phyloP scores from a whole-genome alignment of 805 yeast genomes.

The Sugiyamaella smithiae region DNA sequence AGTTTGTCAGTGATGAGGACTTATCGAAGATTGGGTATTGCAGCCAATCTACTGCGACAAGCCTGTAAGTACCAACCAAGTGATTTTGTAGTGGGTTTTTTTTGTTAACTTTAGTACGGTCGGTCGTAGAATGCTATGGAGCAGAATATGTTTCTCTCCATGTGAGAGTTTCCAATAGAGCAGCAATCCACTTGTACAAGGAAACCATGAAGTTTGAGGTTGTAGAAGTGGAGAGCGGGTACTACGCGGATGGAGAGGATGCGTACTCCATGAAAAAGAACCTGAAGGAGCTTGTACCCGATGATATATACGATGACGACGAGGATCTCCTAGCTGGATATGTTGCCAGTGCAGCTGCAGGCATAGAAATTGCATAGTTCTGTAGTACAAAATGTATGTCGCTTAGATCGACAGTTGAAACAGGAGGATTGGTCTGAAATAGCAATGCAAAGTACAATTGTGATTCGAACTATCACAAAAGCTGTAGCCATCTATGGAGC shows the following conservation, averaged over 20 bases:
- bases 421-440: not conserved
- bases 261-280: slow-evolving; percentile 91
- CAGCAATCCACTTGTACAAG: slow-evolving; percentile 87
- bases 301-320: slow-evolving; percentile 26
- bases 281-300: slow-evolving; percentile 35
- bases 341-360: slow-evolving; percentile 11
- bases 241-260: slow-evolving; percentile 96
- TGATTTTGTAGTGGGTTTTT: no score
- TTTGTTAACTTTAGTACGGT: slow-evolving; percentile 68
- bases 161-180: slow-evolving; percentile 89
- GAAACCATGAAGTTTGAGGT: slow-evolving; percentile 84
- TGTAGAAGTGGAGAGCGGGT: slow-evolving; percentile 75
- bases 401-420: slow-evolving; percentile 2
- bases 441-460: no score
- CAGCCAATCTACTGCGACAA: slow-evolving; percentile 72
- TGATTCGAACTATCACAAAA: no score
- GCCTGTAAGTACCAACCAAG: slow-evolving; percentile 4
- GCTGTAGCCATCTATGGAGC: no score
- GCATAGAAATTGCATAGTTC: not conserved
- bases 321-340: slow-evolving; percentile 25
- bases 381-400: no score
- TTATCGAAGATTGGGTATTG: slow-evolving; percentile 91
- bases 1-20: slow-evolving; percentile 93
- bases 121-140: slow-evolving; percentile 74
- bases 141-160: slow-evolving; percentile 87